phyloP scores from a whole-genome alignment of 2,329 filamentous ascomycete genomes.

The Hypoxylon sp. region DNA sequence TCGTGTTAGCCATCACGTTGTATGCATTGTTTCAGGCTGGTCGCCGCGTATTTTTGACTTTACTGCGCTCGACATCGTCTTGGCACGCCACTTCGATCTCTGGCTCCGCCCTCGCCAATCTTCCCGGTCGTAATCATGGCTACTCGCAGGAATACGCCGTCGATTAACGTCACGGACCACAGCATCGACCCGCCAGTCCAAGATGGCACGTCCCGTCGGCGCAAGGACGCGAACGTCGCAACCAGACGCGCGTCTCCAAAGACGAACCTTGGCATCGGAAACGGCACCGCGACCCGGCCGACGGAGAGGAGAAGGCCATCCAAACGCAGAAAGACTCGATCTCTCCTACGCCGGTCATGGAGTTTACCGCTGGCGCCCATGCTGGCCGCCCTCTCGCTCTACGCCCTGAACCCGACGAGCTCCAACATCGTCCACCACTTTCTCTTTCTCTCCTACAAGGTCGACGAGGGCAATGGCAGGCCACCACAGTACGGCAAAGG shows the following conservation, averaged over 20 bases:
- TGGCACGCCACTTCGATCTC: not conserved
- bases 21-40: not conserved
- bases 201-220: not conserved
- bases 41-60: not conserved
- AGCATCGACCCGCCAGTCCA: not conserved
- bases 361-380: constrained; percentile 64
- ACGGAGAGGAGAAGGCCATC: not conserved
- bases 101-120: not conserved
- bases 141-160: not conserved
- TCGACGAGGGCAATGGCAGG: constrained; percentile 50
- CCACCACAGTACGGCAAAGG: constrained; percentile 85
- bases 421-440: constrained; percentile 82
- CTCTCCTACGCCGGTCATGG: constrained; percentile 43
- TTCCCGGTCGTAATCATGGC: not conserved
- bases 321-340: constrained; percentile 15
- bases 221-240: not conserved
- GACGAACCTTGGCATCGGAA: not conserved
- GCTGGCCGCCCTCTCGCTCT: constrained; percentile 64
- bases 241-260: not conserved
- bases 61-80: not conserved
- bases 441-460: constrained; percentile 87
- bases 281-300: not conserved
- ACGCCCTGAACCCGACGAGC: constrained; percentile 76
- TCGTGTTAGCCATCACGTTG: not conserved
- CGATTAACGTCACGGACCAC: not conserved